phyloP scores from a whole-genome alignment of 805 yeast genomes.

The Metschnikowia vanudenii region DNA sequence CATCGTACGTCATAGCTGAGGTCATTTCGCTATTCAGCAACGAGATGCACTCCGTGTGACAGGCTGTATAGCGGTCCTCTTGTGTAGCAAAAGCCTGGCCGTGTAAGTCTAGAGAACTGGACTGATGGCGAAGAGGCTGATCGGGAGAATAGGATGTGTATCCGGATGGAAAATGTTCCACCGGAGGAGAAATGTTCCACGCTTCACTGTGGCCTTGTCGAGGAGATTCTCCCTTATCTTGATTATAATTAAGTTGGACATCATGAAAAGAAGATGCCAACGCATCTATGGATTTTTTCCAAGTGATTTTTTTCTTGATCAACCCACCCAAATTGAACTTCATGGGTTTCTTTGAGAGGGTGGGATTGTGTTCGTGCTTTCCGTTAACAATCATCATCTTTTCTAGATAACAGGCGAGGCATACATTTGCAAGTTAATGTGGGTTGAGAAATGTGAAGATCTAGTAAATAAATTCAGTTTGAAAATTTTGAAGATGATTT shows the following conservation, averaged over 20 bases:
- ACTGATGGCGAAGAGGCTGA: constrained; percentile 3
- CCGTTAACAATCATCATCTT: constrained; percentile 18
- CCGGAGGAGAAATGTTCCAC: neutral
- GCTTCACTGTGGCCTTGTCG: neutral
- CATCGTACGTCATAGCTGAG: constrained; percentile 19
- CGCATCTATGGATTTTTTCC: constrained; percentile 17
- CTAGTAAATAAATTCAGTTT: neutral
- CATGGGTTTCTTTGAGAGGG: constrained; percentile 11
- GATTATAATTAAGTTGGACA: constrained; percentile 7
- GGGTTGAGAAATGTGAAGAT: neutral
- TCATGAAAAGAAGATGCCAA: constrained; percentile 11
- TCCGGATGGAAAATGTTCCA: constrained; percentile 1
- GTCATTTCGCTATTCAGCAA: constrained; percentile 42
- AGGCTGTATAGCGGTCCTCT: constrained; percentile 24
- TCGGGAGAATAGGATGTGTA: constrained; percentile 2
- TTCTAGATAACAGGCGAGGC: neutral
- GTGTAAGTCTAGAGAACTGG: constrained; percentile 2
- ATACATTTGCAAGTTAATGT: neutral
- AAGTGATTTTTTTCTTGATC: constrained; percentile 19
- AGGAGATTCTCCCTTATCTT: neutral
- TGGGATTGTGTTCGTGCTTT: constrained; percentile 14
- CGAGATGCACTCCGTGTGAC: constrained; percentile 38
- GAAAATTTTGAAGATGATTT: neutral
- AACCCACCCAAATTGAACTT: constrained; percentile 22
- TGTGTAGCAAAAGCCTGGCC: neutral